phyloP scores from a whole-genome alignment of 2,329 filamentous ascomycete genomes.

The Hymenoscyphus repandus region DNA sequence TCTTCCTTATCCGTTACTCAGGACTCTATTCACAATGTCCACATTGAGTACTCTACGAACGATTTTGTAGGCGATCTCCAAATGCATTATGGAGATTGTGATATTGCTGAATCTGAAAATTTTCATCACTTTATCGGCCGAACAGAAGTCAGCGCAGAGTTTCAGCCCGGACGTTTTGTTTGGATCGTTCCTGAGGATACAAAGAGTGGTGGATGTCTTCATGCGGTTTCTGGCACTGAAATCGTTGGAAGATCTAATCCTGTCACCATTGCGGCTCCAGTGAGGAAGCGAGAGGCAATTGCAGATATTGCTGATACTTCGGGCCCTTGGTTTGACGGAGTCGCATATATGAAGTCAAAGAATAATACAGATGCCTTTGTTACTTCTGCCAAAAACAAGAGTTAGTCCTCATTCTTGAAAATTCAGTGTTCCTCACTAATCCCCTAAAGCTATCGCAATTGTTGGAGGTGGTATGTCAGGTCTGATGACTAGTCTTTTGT shows the following conservation, averaged over 20 bases:
- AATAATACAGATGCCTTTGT: constrained; percentile 48
- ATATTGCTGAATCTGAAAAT: constrained; percentile 51
- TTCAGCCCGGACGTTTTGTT: constrained; percentile 36
- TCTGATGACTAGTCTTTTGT: constrained; percentile 46
- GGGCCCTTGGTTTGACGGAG: constrained; percentile 63
- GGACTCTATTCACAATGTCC: constrained; percentile 41
- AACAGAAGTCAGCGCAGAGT: constrained; percentile 6
- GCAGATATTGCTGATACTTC: constrained; percentile 15
- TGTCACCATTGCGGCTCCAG: constrained; percentile 8
- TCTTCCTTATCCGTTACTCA: constrained; percentile 1
- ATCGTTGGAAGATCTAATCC: constrained; percentile 17
- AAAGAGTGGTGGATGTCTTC: constrained; percentile 30
- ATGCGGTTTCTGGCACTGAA: constrained; percentile 31
- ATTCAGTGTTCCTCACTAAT: neutral
- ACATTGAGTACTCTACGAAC: constrained; percentile 47
- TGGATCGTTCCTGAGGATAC: constrained; percentile 33
- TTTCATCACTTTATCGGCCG: constrained; percentile 15
- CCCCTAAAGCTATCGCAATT: constrained; percentile 43
- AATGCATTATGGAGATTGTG: constrained; percentile 58
- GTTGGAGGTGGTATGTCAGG: constrained; percentile 62
- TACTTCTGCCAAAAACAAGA: constrained; percentile 48
- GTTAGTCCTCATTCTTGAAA: constrained; percentile 20
- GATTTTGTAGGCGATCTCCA: constrained; percentile 12
- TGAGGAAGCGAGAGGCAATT: constrained; percentile 2
- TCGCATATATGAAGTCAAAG: constrained; percentile 51